Conservation (phyloP, 345 rosid genomes). For the Aegle marmelos region DNA sequence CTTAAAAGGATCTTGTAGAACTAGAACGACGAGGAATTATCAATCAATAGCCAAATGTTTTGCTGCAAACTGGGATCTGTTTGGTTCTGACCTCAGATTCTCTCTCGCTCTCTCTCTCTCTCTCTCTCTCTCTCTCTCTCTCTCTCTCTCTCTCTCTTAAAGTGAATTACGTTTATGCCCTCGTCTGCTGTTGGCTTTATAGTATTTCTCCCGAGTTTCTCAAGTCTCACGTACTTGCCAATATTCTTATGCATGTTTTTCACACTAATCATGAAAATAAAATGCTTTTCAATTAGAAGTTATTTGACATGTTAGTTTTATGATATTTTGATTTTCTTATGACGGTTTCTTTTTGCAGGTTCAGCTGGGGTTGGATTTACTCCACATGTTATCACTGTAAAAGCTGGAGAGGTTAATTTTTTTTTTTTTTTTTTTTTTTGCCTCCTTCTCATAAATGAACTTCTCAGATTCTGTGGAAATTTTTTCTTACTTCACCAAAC, state of each 20-base stretch:
- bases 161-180: conserved; percentile 32
- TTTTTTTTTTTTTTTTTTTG: too few relatives aligned
- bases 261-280: background rate
- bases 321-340: background rate
- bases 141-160: background rate
- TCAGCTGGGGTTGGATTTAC: conserved; percentile 48
- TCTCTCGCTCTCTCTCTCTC: background rate
- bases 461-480: background rate
- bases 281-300: background rate
- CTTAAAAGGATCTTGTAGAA: background rate
- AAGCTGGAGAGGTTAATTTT: conserved; percentile 61
- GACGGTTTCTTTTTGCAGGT: conserved; percentile 39
- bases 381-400: conserved; percentile 62
- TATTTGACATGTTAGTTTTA: background rate
- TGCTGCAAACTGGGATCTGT: conserved; percentile 25
- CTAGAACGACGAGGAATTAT: background rate
- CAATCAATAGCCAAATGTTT: background rate
- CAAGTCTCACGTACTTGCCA: background rate
- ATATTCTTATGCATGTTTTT: conserved; percentile 1
- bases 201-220: background rate
- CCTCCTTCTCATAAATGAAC: background rate
- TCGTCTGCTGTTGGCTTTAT: background rate
- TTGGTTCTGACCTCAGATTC: conserved; percentile 28
- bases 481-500: background rate
- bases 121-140: background rate